Evolutionary conservation across 306 rosid species (phyloP).

Genomic region (Dryas octopetala): DNA sequence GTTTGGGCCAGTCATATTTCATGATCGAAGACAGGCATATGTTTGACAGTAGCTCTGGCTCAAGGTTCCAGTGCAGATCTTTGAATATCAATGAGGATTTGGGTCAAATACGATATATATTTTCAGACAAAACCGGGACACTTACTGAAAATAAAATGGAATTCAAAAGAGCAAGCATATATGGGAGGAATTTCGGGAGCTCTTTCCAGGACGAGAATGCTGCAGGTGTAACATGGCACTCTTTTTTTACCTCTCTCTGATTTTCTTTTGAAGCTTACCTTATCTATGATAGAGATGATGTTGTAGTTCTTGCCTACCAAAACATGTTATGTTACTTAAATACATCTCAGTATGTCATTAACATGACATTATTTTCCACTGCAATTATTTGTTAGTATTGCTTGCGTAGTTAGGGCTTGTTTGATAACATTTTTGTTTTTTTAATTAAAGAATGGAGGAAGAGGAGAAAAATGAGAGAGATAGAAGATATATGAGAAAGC

Average conservation of each 20-base stretch:
- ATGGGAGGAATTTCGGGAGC: slow-evolving; percentile 65
- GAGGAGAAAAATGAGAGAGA: no score
- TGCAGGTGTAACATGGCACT: slow-evolving; percentile 43
- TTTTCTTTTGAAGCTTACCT: not conserved
- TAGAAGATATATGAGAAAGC: not conserved
- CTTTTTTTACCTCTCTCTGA: not conserved
- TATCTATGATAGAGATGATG: not conserved
- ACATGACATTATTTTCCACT: not conserved
- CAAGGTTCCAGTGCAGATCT: slow-evolving; percentile 99
- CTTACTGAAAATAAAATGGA: slow-evolving; percentile 98
- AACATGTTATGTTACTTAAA: not conserved
- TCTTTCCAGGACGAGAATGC: slow-evolving; percentile 33
- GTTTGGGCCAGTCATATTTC: slow-evolving; percentile 97
- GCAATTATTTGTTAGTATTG: not conserved
- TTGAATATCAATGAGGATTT: slow-evolving; percentile 94
- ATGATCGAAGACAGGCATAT: slow-evolving; percentile 87
- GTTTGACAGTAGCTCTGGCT: slow-evolving; percentile 58
- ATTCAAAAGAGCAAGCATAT: slow-evolving; percentile 79
- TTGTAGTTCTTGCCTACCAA: not conserved
- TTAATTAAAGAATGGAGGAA: no score
- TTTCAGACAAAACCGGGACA: slow-evolving; percentile 98
- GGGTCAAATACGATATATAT: slow-evolving; percentile 89
- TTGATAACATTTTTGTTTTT: no score
- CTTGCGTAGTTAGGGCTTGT: not conserved
- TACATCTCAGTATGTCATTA: not conserved